phyloP scores from a whole-genome alignment of 129 eudicot genomes.

The Dittrichia graveolens region DNA sequence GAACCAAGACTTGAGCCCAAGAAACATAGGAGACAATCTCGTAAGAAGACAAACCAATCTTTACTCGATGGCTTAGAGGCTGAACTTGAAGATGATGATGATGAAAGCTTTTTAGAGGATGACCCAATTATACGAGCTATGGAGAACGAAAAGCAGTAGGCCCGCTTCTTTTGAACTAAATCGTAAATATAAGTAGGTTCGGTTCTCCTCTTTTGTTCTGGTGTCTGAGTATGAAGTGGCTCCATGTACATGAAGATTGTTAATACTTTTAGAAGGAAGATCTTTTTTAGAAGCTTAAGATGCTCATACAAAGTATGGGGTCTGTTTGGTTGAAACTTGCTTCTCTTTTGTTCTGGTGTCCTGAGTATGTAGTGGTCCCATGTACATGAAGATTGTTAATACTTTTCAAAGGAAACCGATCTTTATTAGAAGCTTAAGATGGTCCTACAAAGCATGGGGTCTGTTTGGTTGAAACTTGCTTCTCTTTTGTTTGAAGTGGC shows the following conservation, averaged over 20 bases:
- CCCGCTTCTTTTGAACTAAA: background rate
- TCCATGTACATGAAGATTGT: constrained; percentile 3
- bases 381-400: constrained; percentile 3
- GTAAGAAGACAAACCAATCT: constrained; percentile 77
- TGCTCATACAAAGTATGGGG: background rate
- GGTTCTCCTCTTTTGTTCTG: background rate
- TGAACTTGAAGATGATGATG: constrained; percentile 56
- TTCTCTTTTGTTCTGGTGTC: background rate
- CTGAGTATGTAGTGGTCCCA: background rate
- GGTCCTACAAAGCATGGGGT: background rate
- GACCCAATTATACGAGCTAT: constrained; percentile 53
- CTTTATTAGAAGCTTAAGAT: background rate
- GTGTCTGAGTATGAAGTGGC: background rate
- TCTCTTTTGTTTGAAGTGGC: background rate
- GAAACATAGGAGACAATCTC: constrained; percentile 86
- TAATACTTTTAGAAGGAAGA: constrained; percentile 12
- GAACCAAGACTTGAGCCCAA: constrained; percentile 79
- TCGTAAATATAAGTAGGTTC: constrained; percentile 34
- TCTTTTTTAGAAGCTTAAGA: background rate
- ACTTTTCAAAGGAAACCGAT: background rate
- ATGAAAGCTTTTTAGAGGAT: constrained; percentile 50
- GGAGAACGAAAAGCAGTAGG: constrained; percentile 47
- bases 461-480: constrained; percentile 4
- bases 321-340: constrained; percentile 9
- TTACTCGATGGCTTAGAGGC: constrained; percentile 61